Base-by-base conservation (phyloP, 2,329 filamentous ascomycete genomes). In the Diplocarpon rosae region DNA sequence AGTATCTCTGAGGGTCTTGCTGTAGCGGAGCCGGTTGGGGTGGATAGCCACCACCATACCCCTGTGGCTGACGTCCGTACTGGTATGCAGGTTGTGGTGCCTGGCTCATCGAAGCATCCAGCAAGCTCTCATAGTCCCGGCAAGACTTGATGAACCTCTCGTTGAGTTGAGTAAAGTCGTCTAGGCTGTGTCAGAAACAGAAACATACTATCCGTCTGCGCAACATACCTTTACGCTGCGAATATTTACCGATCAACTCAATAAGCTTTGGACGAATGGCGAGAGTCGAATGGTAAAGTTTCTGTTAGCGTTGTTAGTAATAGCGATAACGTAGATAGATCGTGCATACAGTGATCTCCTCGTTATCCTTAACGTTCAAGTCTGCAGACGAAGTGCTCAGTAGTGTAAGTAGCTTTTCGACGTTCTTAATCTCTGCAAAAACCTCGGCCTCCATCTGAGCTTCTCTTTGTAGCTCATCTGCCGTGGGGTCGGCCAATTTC, bases 81-180 rank as follows among this genome's bases (percentile, higher is more conserved):
- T 90, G 92, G 53, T 73, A 78, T 37, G 82, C 78, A 59, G 85
- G 83, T 42, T 85, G 79, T n/a, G 89, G 79, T n/a, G 89, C 84
- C 55, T 95, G 90, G 1, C 89, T 80, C 90, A 98, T 96, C 45
- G 90, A 96, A 14, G 86, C 84, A 65, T 98, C 92, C 15, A 98
- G 71, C n/a, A 98, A 73, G 27, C 85, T 81, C 66, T 98, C 92
- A 63, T 98, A 98, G 66, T 98, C 92, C 57, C 90, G 78, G 52
- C 92, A 82, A 37, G 92, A 92, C 66, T 98, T 98, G 72, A 98
- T 96, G 65, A 98, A 98, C 68, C 96, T 96, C 65, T 98, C 92
- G 60, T 98, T 98, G 51, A 98, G 71, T 62, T 96, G 90, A 2
- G 92, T 95, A 61, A 98, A 96, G 64, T 98, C 92, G 65, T 98